Percentiles rank a stretch among this genome's conserved stretches.
These are phyloP conservation scores for Coprinopsis strossmayeri DNA, from an alignment of 768 basidiomycete species.

Conservation along the genomic window DNA sequence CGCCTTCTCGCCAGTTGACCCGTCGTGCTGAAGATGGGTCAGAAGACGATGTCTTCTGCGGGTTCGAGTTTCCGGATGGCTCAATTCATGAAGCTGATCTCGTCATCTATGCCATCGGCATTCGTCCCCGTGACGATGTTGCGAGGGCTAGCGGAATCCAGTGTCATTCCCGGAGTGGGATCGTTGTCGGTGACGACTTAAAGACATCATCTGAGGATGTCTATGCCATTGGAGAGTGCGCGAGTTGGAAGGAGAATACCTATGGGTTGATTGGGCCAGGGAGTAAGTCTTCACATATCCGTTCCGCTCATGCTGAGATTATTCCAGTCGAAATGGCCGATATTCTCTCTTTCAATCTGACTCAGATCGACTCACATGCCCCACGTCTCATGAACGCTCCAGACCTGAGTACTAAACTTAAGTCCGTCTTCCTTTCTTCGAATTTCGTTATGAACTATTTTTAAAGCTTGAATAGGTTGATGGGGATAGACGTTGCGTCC, in stretches of 20 bases:
- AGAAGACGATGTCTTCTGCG: constrained; percentile 31
- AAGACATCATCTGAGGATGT: constrained; percentile 52
- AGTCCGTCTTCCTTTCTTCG: constrained; percentile 18
- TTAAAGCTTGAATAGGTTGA: constrained; percentile 21
- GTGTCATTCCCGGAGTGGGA: constrained; percentile 43
- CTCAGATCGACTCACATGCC: constrained; percentile 35
- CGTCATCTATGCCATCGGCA: constrained; percentile 65
- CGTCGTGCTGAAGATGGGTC: constrained; percentile 17
- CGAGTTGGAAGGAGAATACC: constrained; percentile 57
- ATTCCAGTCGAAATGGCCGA: constrained; percentile 64
- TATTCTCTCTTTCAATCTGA: constrained; percentile 67
- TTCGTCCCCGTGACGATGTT: constrained; percentile 64
- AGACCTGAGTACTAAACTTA: constrained; percentile 66
- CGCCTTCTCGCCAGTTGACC: constrained; percentile 22
- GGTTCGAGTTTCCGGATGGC: constrained; percentile 45
- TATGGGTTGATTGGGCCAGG: constrained; percentile 76
- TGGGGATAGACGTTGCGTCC: constrained; percentile 48
- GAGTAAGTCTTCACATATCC: constrained; percentile 20
- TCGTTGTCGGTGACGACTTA: constrained; percentile 51
- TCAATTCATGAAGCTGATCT: constrained; percentile 40
- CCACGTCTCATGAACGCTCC: constrained; percentile 43
- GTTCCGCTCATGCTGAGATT: neutral
- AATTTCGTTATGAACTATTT: too few relatives aligned
- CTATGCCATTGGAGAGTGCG: constrained; percentile 75
- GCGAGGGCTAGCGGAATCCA: constrained; percentile 47